Evolutionary conservation across 2,329 filamentous ascomycete genomes (phyloP), one percentile per base, ranked within the genome.

Genomic region (Colletotrichum australisinense): DNA sequence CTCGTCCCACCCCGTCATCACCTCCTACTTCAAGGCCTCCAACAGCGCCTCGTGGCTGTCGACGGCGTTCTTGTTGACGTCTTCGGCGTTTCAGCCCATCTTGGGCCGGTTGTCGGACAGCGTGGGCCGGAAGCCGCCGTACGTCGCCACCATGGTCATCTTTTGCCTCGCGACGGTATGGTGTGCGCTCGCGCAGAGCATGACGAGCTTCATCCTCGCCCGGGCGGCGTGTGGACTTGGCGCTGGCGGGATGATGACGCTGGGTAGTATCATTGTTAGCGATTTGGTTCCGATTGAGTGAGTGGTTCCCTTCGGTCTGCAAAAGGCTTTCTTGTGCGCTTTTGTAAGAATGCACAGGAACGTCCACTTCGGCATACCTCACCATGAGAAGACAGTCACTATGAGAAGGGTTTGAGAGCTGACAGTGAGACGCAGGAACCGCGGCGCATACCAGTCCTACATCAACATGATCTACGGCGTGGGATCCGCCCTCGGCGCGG

Each of bases 41-140:
- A 95, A 96, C 80, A 91, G 91, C 59, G 94, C 94, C 3, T 95
- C 93, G 2, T 97, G 94, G 94, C 86, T 96, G 5, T 95, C 93
- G 1, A 96, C 94, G 0, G 90, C 93, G 0, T 96, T 95, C 76
- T 83, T 96, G 46, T 86, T 97, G 49, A 95, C 94, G 0, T 93
- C 91, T 4, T 95, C 93, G 1, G 90, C 92, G 28, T 92, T 94
- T 70, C 92, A 95, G 81, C 93, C 94, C 0, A 83, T 96, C 1
- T 89, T 94, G 75, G 94, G 93, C 3, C 88, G 94, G 2, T 80
- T 95, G 1, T 95, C 93, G 1, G 94, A 96, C 81, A 91, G 92
- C 0, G 83, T 95, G 72, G 93, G 94, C 12, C 86, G 93, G 57
- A 93, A 92, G 72, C 84, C 86, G 22, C 87, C 92, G 1, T 95